Evolutionary conservation across 768 basidiomycete species (phyloP).

Genomic region (Galerina sulciceps): DNA sequence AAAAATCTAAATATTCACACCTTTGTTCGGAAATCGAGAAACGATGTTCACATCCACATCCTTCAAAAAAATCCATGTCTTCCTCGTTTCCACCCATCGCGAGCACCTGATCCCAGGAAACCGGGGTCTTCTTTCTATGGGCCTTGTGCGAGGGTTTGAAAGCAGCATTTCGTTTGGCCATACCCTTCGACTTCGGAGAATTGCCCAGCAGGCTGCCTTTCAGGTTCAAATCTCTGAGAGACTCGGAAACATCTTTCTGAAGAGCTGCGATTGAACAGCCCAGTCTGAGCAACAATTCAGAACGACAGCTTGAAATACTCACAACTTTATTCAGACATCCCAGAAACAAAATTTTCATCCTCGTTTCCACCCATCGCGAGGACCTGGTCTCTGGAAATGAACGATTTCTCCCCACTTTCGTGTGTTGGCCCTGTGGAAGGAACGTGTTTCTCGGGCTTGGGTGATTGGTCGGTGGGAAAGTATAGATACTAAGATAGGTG

Average conservation of each 20-base stretch:
- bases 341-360: no score
- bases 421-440: no score
- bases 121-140: neutral
- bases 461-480: conserved; percentile 18
- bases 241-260: conserved; percentile 15
- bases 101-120: conserved; percentile 34
- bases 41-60: conserved; percentile 36
- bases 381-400: no score
- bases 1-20: conserved; percentile 28
- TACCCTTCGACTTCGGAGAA: no score
- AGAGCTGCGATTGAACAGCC: no score
- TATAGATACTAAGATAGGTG: neutral
- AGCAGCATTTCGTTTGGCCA: neutral
- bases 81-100: conserved; percentile 52
- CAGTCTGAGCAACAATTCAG: no score
- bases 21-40: conserved; percentile 31
- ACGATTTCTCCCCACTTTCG: no score
- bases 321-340: no score
- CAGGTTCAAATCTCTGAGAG: no score
- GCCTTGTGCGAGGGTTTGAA: neutral
- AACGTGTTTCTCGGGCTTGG: neutral
- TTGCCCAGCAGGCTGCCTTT: neutral
- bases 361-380: no score
- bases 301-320: no score
- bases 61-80: conserved; percentile 51